Evolutionary conservation across 2,329 filamentous ascomycete species (phyloP), one percentile per base, ranked within the genome.

Genomic region (Tolypocladium ovalisporum): DNA sequence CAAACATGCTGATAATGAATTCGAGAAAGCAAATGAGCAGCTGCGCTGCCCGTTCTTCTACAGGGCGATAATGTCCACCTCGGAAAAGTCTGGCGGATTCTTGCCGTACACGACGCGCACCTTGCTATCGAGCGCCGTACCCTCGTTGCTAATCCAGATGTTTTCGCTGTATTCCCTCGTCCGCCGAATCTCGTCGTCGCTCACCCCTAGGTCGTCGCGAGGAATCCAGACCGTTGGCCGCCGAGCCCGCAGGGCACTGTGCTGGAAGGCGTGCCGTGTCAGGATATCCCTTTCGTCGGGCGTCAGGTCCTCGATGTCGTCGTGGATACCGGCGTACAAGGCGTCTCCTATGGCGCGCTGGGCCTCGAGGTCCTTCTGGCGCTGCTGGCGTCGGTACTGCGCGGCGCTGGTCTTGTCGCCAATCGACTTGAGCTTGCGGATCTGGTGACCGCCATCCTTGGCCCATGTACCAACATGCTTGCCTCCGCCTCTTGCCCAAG

Each of bases 61-160:
- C 60, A 96, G 72, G 68, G 87, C 87, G 72, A 96, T 95, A 65
- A 96, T 75, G 73, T 96, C 90, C 34, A 93, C 78, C 71, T 95
- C 89, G 0, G 88, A 91, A 68, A 96, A 95, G 72, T 96, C 91
- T 0, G 92, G 92, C 19, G 92, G 92, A 60, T 90, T 89, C 61
- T 84, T 84, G 62, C 88, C 87, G 71, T 94, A 97, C 40, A 96
- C 83, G 6, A 96, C 90, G 22, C 88, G 84, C 35, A 84, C 84
- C 70, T 90, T 91, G 57, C 85, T 88, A 74, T 97, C 90, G 64
- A 97, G 76, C 12, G 90, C 89, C 24, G 93, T 91, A 58, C 91
- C 91, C 69, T 95, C 88, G 70, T 97, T 97, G 65, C 89, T 96
- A 68, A 97, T 91, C 89, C 91, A 96, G 55, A 97, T 88, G 60